Base-by-base conservation (phyloP, 2,329 filamentous ascomycete genomes). In the Fusarium ramigenum region DNA sequence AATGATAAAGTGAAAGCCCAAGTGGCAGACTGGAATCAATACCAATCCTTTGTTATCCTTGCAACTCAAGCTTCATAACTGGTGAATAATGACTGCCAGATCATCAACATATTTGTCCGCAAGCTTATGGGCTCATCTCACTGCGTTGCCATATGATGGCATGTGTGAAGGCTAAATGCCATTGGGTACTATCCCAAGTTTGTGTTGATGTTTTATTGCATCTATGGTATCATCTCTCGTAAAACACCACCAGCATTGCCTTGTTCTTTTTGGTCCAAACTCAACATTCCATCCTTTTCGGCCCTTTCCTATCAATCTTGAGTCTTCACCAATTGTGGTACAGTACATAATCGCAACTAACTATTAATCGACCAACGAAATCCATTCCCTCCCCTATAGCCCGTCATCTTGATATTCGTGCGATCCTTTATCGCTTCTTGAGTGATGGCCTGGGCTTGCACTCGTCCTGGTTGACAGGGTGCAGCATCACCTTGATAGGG, bases 401-500 rank as follows among this genome's bases (percentile, higher is more conserved):
- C 32, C 40, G 65, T 60, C 49, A 25, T 28, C 54, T 57, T 42
- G 30, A n/a, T 52, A 49, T 39, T 53, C 14, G 30, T 50, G 28
- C 16, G 21, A 32, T 34, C 40, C 25, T 78, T 77, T 88, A 90
- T 80, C 87, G 84, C 84, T 90, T 90, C 86, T 90, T 90, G 52
- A 86, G 83, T 42, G 83, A 87, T 21, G 88, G 87, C n/a, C 88
- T 82, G 32, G 89, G 88, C 83, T 90, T 91, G 83, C 88, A 90
- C 80, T 91, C 89, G 61, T 91, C 89, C 43, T 83, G 82, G 70
- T 85, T 85, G 18, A 97, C 90, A 4, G 93, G 91, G 80, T 97
- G 93, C 80, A 97, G 87, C 91, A 95, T 95, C 60, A 96, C 91
- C 85, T 96, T 96, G 82, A 90, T 93, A 14, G 93, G 90, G 68